These are phyloP conservation scores for Fusarium nurragi DNA, from an alignment of 2,329 filamentous ascomycete genomes.

Conservation along the genomic window DNA sequence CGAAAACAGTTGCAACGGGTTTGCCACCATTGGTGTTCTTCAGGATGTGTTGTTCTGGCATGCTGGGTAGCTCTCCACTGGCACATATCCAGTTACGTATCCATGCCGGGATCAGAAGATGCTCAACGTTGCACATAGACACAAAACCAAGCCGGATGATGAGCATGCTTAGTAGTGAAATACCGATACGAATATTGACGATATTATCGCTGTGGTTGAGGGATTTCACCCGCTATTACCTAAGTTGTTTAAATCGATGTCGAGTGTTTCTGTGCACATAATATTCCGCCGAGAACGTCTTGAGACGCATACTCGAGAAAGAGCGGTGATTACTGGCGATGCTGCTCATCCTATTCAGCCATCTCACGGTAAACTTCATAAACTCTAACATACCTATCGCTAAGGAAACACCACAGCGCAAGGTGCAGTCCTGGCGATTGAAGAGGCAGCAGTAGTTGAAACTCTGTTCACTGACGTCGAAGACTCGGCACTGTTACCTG, in stretches of 20 bases:
- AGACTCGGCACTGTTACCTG: accelerated
- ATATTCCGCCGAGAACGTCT: not conserved
- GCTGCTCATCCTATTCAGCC: constrained; percentile 6
- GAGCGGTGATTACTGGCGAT: not conserved
- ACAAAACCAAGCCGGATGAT: not conserved
- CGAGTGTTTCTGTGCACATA: constrained; percentile 6
- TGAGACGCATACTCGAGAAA: not conserved
- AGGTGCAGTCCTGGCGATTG: not conserved
- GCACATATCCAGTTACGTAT: not conserved
- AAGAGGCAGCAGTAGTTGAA: not conserved
- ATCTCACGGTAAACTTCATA: not conserved
- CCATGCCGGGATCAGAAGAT: not conserved
- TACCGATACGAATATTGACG: not conserved
- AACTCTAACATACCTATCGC: accelerated
- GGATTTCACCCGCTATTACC: not conserved
- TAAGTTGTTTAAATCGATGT: not conserved
- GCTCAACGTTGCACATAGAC: not conserved
- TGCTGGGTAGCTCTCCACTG: accelerated
- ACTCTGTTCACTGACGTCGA: not conserved
- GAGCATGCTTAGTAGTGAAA: not conserved
- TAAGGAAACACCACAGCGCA: not conserved
- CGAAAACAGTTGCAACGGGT: no score
- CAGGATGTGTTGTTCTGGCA: no score
- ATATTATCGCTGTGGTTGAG: not conserved
- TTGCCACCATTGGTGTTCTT: no score